Evolutionary conservation across 257 asterid genomes (phyloP).

Genomic region (Solanum ahanhuiri): DNA sequence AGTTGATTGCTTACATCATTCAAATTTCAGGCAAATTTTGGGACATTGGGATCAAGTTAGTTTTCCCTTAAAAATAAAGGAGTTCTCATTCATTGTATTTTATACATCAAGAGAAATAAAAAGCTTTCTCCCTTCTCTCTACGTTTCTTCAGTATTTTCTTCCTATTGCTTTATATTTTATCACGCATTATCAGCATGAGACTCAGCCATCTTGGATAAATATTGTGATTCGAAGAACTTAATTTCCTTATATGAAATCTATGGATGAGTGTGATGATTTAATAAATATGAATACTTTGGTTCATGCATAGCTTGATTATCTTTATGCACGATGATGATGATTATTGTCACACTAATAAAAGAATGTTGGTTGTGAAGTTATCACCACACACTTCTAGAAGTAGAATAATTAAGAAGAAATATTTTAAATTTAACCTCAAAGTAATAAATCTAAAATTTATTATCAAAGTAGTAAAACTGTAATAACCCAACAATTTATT

Average conservation of each 20-base stretch:
- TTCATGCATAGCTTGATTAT: background rate
- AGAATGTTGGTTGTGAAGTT: background rate
- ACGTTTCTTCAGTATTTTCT: background rate
- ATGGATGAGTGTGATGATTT: background rate
- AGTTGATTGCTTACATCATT: background rate
- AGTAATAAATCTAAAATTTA: background rate
- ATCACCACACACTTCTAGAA: background rate
- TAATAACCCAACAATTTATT: background rate
- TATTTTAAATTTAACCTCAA: background rate
- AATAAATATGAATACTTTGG: background rate
- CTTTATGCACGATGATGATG: background rate
- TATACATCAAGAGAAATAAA: background rate
- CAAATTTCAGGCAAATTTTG: background rate
- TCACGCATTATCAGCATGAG: background rate
- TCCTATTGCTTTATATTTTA: background rate
- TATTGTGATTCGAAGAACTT: background rate
- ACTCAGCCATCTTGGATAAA: background rate
- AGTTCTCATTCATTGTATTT: background rate
- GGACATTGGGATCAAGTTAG: background rate
- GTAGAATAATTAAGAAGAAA: background rate
- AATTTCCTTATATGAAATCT: background rate
- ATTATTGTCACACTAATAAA: background rate
- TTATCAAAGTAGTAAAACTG: background rate
- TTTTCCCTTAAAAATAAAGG: background rate
- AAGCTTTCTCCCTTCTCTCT: background rate